A percentile compares a stretch with the other conserved stretches of the same genome.
phyloP scores from a whole-genome alignment of 2,329 filamentous ascomycete genomes.

The Rhinocladiella similis region DNA sequence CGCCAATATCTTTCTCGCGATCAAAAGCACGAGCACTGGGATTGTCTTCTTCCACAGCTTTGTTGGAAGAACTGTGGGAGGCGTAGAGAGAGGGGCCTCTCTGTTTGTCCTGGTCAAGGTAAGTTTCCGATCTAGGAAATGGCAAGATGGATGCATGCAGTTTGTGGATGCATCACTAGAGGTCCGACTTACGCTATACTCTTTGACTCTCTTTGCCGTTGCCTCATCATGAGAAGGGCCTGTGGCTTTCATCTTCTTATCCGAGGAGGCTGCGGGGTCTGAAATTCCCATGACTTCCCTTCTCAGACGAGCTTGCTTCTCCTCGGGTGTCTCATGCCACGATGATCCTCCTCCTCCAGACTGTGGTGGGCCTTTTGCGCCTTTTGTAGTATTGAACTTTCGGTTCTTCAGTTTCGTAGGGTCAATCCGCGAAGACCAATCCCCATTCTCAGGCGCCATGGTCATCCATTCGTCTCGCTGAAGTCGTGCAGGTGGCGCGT shows the following conservation, averaged over 20 bases:
- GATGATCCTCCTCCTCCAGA: conserved; percentile 53
- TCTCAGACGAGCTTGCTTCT: conserved; percentile 78
- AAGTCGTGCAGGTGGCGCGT: conserved; percentile 36
- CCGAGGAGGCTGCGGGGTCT: conserved; percentile 24
- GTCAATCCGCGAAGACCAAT: conserved; percentile 65
- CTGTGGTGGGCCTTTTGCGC: conserved; percentile 48
- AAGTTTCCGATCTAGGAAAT: background rate
- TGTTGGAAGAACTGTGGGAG: conserved; percentile 52
- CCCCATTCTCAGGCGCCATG: conserved; percentile 60
- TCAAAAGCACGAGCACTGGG: conserved; percentile 88
- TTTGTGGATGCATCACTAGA: background rate
- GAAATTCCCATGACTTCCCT: conserved; percentile 78
- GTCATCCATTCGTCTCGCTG: conserved; percentile 87
- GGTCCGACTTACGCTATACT: conserved; percentile 57
- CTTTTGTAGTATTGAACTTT: conserved; percentile 75
- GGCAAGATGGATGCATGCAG: background rate
- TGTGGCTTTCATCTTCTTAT: conserved; percentile 18
- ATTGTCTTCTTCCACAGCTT: conserved; percentile 75
- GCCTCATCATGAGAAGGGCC: conserved; percentile 32
- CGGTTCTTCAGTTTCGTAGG: conserved; percentile 80
- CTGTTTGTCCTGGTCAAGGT: conserved; percentile 46
- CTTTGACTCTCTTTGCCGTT: conserved; percentile 53
- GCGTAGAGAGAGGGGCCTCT: conserved; percentile 62
- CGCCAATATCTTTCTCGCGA: conserved; percentile 87
- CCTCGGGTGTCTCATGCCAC: conserved; percentile 89